phyloP scores from a whole-genome alignment of 306 rosid species.

The Casuarina cunninghamiana region DNA sequence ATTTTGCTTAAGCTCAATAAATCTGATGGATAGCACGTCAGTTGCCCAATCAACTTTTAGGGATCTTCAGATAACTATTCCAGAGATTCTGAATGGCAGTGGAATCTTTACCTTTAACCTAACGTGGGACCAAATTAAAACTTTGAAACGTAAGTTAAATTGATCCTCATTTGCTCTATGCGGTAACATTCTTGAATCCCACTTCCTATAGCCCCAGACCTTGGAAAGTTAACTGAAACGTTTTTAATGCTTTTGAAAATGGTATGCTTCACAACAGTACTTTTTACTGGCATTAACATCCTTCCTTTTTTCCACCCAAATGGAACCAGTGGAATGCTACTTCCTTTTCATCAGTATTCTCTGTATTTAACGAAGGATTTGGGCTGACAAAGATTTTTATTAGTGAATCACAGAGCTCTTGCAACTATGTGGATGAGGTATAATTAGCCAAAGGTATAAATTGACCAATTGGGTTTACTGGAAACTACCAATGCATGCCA shows the following conservation, averaged over 20 bases:
- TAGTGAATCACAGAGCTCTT: background rate
- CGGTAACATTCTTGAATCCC: constrained; percentile 9
- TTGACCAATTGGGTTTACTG: background rate
- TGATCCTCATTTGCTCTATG: constrained; percentile 24
- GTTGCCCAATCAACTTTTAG: constrained; percentile 51
- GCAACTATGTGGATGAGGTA: background rate
- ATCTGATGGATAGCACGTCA: constrained; percentile 71
- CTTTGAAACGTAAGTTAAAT: constrained; percentile 63
- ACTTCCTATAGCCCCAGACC: background rate
- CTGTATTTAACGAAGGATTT: background rate
- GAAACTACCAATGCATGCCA: background rate
- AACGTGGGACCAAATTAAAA: constrained; percentile 60
- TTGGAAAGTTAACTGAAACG: background rate
- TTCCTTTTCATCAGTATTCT: background rate
- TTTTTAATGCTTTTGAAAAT: background rate
- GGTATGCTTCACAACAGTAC: background rate
- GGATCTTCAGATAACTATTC: constrained; percentile 35
- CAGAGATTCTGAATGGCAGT: constrained; percentile 46
- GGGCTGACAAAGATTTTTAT: background rate
- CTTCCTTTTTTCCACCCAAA: background rate
- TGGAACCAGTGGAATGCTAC: background rate
- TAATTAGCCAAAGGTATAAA: background rate
- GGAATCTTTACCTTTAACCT: constrained; percentile 79
- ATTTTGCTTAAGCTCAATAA: constrained; percentile 68
- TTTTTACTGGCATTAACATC: background rate